Percentiles rank a stretch among this genome's conserved stretches.
phyloP scores from a whole-genome alignment of 306 rosid species.

The Begonia fuchsioides region DNA sequence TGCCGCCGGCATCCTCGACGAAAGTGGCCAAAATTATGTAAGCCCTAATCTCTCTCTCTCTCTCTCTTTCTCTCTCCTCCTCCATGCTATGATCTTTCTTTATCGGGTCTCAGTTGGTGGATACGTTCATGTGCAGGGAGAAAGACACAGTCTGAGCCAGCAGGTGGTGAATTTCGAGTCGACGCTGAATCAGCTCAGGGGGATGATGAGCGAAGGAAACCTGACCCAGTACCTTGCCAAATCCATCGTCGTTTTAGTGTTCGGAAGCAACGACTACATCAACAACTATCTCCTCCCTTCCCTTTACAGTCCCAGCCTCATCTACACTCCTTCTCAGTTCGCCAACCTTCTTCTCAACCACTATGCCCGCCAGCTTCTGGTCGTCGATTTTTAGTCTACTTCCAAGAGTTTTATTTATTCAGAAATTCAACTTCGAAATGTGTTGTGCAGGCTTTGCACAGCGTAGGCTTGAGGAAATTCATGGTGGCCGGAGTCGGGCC shows the following conservation, averaged over 20 bases:
- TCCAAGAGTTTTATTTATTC: neutral
- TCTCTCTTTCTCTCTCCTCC: too few species aligned
- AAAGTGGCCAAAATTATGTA: conserved; percentile 63
- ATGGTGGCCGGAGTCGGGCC: conserved; percentile 57
- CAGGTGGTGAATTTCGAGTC: conserved; percentile 41
- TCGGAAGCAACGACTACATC: conserved; percentile 70
- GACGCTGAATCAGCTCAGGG: conserved; percentile 22
- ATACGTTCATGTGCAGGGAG: conserved; percentile 27
- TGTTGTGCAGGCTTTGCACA: conserved; percentile 24
- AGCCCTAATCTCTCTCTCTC: too few species aligned
- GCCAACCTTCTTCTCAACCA: conserved; percentile 50
- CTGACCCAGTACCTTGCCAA: conserved; percentile 23
- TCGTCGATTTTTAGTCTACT: neutral
- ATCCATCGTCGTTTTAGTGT: conserved; percentile 28
- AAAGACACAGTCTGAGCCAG: conserved; percentile 27
- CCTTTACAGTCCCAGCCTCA: conserved; percentile 25
- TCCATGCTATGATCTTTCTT: neutral
- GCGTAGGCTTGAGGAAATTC: conserved; percentile 53
- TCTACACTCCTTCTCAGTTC: conserved; percentile 29
- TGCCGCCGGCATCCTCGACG: conserved; percentile 63
- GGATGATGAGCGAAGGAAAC: conserved; percentile 20
- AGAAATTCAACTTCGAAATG: neutral
- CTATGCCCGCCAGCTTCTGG: conserved; percentile 34
- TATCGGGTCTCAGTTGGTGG: neutral
- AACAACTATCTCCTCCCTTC: conserved; percentile 55